Conservation (phyloP, 2,329 filamentous ascomycete species). For the Beauveria brongniartii region DNA sequence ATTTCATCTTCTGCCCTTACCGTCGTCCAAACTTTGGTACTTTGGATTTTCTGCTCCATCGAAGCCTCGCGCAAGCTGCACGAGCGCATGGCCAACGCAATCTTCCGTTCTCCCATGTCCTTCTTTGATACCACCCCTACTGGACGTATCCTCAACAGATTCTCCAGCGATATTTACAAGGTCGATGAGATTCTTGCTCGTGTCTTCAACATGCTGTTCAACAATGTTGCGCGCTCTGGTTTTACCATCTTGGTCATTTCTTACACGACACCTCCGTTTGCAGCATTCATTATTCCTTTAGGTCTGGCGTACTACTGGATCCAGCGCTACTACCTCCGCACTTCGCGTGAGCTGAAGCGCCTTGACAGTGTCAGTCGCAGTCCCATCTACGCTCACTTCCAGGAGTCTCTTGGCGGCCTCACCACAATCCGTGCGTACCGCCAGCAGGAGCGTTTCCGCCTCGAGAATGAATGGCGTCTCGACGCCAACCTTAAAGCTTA, state of each 20-base stretch:
- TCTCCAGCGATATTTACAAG: constrained; percentile 76
- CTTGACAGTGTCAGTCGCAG: constrained; percentile 92
- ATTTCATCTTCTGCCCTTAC: constrained; percentile 78
- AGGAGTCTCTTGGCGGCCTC: constrained; percentile 89
- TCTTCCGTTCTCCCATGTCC: constrained; percentile 96
- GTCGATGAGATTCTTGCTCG: constrained; percentile 91
- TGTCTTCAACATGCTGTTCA: constrained; percentile 95
- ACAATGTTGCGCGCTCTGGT: constrained; percentile 62
- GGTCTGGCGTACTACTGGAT: constrained; percentile 80
- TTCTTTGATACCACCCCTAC: constrained; percentile 98
- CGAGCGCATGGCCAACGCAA: constrained; percentile 93
- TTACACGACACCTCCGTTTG: constrained; percentile 69
- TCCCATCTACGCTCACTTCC: constrained; percentile 96
- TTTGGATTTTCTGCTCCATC: constrained; percentile 99
- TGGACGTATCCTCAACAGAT: constrained; percentile 92
- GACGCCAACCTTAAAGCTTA: constrained; percentile 92
- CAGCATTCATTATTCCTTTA: constrained; percentile 73
- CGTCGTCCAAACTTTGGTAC: constrained; percentile 82
- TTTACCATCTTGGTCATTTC: constrained; percentile 88
- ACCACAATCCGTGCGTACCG: constrained; percentile 92
- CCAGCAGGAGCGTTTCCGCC: constrained; percentile 77
- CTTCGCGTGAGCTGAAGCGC: constrained; percentile 91
- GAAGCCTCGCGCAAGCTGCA: constrained; percentile 96
- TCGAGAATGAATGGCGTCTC: constrained; percentile 96
- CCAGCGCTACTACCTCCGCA: constrained; percentile 93